These are phyloP conservation scores for Ophiostoma triangulosporum DNA, from an alignment of 2,329 filamentous ascomycete species.

Conservation along the genomic window DNA sequence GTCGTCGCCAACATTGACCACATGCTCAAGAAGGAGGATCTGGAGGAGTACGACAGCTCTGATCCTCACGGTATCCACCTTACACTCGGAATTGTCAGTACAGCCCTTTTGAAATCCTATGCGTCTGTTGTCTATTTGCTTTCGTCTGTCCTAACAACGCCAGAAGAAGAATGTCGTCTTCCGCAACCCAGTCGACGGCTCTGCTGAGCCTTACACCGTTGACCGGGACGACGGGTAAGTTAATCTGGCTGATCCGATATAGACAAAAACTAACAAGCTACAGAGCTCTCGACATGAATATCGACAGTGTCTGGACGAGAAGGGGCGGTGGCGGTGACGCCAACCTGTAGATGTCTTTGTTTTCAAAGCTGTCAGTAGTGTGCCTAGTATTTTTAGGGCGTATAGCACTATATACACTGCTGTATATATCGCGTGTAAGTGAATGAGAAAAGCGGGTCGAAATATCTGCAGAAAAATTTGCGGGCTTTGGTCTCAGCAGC, in stretches of 20 bases:
- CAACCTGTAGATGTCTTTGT: background rate
- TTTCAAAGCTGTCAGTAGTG: no score
- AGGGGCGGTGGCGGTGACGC: slow-evolving; percentile 7
- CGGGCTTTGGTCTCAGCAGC: background rate
- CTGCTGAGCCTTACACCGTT: background rate
- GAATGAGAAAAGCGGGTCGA: background rate
- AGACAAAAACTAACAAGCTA: background rate
- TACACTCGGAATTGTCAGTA: slow-evolving; percentile 8
- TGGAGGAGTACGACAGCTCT: slow-evolving; percentile 4
- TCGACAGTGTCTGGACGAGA: slow-evolving; percentile 8
- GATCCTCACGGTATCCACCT: slow-evolving; percentile 11
- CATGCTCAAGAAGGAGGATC: slow-evolving; percentile 9
- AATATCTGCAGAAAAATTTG: slow-evolving; percentile 2
- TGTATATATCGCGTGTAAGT: slow-evolving; percentile 1
- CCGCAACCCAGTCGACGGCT: slow-evolving; percentile 3
- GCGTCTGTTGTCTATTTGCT: no score
- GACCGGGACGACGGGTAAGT: slow-evolving; percentile 7
- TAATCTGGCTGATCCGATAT: no score
- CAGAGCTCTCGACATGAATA: slow-evolving; percentile 8
- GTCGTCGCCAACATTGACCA: slow-evolving; percentile 11
- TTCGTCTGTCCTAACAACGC: background rate
- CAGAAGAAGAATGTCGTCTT: slow-evolving; percentile 11
- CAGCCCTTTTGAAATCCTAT: no score
- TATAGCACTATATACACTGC: background rate
- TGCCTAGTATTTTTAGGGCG: background rate